These are phyloP conservation scores for Melampsora larici-populina DNA, from an alignment of 1,284 basidiomycete genomes.

Conservation along the genomic window DNA sequence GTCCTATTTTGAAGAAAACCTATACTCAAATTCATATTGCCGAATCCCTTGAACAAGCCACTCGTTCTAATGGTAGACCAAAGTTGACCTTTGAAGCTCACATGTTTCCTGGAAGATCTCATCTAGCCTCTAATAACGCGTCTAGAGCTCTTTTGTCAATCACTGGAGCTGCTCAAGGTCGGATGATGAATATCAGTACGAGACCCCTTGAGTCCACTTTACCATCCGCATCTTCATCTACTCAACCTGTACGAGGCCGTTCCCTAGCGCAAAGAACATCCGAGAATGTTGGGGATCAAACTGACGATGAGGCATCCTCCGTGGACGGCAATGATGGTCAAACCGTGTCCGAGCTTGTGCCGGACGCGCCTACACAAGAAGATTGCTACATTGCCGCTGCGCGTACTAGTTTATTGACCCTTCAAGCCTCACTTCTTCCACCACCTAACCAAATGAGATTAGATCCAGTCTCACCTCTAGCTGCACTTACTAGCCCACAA, in stretches of 20 bases:
- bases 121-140: neutral
- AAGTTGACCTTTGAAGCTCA: conserved; percentile 26
- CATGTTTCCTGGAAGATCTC: neutral
- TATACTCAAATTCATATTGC: conserved; percentile 15
- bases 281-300: neutral
- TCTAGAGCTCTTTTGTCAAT: conserved; percentile 2
- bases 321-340: neutral
- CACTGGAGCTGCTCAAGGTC: neutral
- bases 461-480: conserved; percentile 38
- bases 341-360: neutral
- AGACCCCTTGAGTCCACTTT: neutral
- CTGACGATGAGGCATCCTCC: neutral
- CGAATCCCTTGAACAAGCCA: conserved; percentile 31
- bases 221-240: conserved; percentile 2
- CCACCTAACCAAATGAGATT: conserved; percentile 37
- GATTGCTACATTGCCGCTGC: conserved; percentile 14
- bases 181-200: neutral
- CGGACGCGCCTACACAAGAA: neutral
- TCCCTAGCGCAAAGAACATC: neutral
- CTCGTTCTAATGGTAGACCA: conserved; percentile 25
- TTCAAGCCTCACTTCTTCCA: conserved; percentile 36
- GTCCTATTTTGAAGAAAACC: conserved; percentile 37
- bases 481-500: conserved; percentile 29
- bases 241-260: neutral
- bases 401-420: conserved; percentile 12